Base-by-base conservation (phyloP, 2,329 filamentous ascomycete genomes). In the Rhynchosporium agropyri region DNA sequence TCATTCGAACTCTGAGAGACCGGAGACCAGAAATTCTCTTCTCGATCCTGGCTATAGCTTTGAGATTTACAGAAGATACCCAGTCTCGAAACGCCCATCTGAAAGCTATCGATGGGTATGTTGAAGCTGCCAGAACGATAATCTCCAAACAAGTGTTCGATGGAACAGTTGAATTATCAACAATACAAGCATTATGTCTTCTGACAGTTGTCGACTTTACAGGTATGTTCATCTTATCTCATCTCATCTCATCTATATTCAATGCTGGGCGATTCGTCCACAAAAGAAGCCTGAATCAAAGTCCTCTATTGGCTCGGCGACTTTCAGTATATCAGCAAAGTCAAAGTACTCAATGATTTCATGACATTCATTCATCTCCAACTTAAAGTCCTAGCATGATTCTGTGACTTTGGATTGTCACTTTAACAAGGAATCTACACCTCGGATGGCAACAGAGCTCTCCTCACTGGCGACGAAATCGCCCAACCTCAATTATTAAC, bases 61-160 rank as follows among this genome's bases (percentile, higher is more conserved):
- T 77, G 3, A 75, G 81, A 3, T 83, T 82, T 61, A 74, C 73
- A 1, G 70, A 73, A 1, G 63, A 75, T 15, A 53, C 68, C 3
- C 67, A 73, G 46, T 65, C 67, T 15, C 66, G 66, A 36, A 62
- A 63, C 1, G 68, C 66, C 29, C 61, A 71, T 7, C 63, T 70
- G 1, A 67, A 65, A 29, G 65, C 74, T 49, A 72, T 76, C 10
- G 73, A 72, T 56, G 72, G 74, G n/a, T 78, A 77, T 68, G 72
- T 76, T 1, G 77, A 74, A 61, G 69, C 67, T 29, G 69, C 76
- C 61, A 49, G 76, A 36, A 67, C 63, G 0, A 67, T 75, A 2
- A 69, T 75, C 2, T 76, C 75, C 64, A 71, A 71, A n/a, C 71
- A 72, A 33, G 67, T 79, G 5, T 69, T 71, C 3, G 70, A 76